Conservation (phyloP, 1,139 yeast genomes). For the Debaryomyces coudertii region DNA sequence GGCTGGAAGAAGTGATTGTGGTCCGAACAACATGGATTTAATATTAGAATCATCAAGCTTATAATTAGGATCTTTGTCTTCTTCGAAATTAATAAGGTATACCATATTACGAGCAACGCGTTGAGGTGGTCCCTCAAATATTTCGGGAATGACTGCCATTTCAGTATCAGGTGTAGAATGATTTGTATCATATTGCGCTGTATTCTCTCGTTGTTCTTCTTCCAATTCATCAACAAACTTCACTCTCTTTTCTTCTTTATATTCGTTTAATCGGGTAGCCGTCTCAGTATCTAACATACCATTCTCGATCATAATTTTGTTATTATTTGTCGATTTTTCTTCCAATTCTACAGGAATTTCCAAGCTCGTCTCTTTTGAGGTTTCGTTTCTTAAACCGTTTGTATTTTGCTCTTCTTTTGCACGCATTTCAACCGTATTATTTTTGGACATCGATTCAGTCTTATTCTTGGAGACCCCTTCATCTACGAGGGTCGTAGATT, state of each 20-base stretch:
- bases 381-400: not conserved
- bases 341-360: not conserved
- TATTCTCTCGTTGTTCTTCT: slow-evolving; percentile 13
- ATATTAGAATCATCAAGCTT: slow-evolving; percentile 29
- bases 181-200: slow-evolving; percentile 10
- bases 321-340: slow-evolving; percentile 5
- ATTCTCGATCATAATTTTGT: slow-evolving; percentile 6
- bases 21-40: slow-evolving; percentile 59
- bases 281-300: not conserved
- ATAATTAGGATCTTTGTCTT: slow-evolving; percentile 25
- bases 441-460: too few species aligned
- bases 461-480: not conserved
- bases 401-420: not conserved
- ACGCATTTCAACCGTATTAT: not conserved
- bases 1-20: slow-evolving; percentile 55
- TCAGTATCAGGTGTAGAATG: slow-evolving; percentile 15
- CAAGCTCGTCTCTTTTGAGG: not conserved
- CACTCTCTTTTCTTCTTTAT: slow-evolving; percentile 23
- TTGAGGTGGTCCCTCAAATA: slow-evolving; percentile 69
- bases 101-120: slow-evolving; percentile 55
- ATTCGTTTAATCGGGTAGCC: not conserved
- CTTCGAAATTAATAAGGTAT: slow-evolving; percentile 51
- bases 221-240: slow-evolving; percentile 34
- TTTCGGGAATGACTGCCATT: slow-evolving; percentile 21
- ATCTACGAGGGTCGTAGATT: too few species aligned